Evolutionary conservation across 2,329 filamentous ascomycete genomes (phyloP).

Genomic region (Huntiella abstrusa): DNA sequence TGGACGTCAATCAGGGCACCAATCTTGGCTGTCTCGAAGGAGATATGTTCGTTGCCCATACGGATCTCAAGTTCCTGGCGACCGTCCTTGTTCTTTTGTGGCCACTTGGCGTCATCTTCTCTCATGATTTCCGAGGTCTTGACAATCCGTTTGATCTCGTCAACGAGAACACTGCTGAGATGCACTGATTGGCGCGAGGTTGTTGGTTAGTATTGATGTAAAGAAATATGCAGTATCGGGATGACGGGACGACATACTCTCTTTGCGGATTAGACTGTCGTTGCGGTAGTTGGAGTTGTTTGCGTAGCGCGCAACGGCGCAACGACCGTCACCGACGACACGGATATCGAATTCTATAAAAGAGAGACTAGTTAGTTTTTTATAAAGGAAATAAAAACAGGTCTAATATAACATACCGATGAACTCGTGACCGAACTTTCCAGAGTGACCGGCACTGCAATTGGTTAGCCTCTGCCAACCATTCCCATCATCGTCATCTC

Average conservation of each 20-base stretch:
- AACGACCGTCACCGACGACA: conserved; percentile 77
- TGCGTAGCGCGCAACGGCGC: conserved; percentile 85
- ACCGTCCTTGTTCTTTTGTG: conserved; percentile 97
- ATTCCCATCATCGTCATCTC: not conserved
- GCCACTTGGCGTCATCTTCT: conserved; percentile 97
- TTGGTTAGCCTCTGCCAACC: not conserved
- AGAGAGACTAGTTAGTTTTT: not conserved
- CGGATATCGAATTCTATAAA: conserved; percentile 82
- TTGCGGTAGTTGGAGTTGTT: conserved; percentile 99
- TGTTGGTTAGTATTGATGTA: not conserved
- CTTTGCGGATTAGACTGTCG: conserved; percentile 96
- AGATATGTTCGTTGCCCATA: conserved; percentile 86
- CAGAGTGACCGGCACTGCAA: conserved; percentile 81
- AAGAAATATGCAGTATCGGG: not conserved
- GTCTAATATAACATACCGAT: conserved; percentile 41
- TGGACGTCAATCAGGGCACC: conserved; percentile 92
- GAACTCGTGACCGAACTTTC: conserved; percentile 95
- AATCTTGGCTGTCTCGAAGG: conserved; percentile 98
- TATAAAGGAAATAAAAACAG: not conserved
- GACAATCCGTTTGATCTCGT: conserved; percentile 93
- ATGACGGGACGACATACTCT: conserved; percentile 48
- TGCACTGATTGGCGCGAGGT: conserved; percentile 47
- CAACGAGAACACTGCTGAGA: conserved; percentile 73
- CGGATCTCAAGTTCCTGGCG: conserved; percentile 92
- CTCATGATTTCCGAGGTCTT: conserved; percentile 94